Evolutionary conservation across 768 basidiomycete species (phyloP), one percentile per base, ranked within the genome.

Genomic region (Suillus luteus): DNA sequence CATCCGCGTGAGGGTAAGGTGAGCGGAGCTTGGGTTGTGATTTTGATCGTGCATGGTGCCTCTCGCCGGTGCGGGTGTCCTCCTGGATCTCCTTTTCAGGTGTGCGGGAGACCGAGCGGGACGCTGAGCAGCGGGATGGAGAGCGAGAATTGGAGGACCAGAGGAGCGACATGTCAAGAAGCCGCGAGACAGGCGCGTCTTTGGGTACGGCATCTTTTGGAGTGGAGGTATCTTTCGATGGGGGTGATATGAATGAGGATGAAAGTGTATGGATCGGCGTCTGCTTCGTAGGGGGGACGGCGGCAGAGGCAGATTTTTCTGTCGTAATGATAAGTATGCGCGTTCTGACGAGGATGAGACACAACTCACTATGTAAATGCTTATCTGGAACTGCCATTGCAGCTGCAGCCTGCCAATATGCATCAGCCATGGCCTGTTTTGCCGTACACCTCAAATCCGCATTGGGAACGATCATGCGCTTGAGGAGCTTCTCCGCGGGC

Each of bases 391-490:
- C 67, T 52, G 73, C 64, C 14, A 76, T 66, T 22, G 73, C 71
- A 61, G 71, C 72, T 62, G 68, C 44, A 31, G 71, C 69, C 7
- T 77, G 73, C 91, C 91, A 95, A 72, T 89, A 94, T 1, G 79
- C 64, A 69, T 94, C 92, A 27, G 68, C 75, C 75, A 92, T 85
- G 0, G 87, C 85, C 59, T 90, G 85, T 6, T 78, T 74, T 1
- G 90, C 86, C 0, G 86, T 92, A 68, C 87, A 90, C 11, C 92
- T 84, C 63, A 92, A 71, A 69, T 93, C 90, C n/a, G 90, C 91
- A 70, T 92, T 92, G 12, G 93, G 91, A 10, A 84, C 79, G 33
- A 93, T 82, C 93, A 95, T 93, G 58, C 88, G 78, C n/a, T 84
- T 83, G 15, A 95, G 75, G 60, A 94, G 79, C 64, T 78, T 82